Evolutionary conservation across 2,329 filamentous ascomycete genomes (phyloP).

Genomic region (Thyridium curvatum): DNA sequence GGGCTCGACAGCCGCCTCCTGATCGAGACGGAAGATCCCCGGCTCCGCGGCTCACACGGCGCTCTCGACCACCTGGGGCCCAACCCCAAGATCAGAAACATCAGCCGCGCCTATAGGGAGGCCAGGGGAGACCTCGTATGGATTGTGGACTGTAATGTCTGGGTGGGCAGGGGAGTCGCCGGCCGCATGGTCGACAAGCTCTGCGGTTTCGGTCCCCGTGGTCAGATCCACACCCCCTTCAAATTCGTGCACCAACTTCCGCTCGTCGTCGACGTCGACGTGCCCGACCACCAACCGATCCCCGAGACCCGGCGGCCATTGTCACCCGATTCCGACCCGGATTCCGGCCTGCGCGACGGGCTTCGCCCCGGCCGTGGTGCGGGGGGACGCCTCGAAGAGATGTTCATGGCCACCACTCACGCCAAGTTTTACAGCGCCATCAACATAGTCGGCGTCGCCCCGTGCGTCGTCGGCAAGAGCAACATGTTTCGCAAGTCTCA

Average conservation of each 20-base stretch:
- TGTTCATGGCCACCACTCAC: constrained; percentile 89
- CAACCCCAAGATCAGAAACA: constrained; percentile 97
- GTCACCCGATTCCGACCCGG: constrained; percentile 1
- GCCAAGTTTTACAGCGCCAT: constrained; percentile 98
- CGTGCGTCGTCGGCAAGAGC: constrained; percentile 93
- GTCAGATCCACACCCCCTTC: constrained; percentile 43
- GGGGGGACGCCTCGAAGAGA: constrained; percentile 74
- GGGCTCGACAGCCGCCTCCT: constrained; percentile 64
- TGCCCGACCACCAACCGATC: constrained; percentile 22
- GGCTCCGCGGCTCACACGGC: constrained; percentile 53
- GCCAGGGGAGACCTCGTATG: constrained; percentile 84
- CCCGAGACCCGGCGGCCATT: neutral
- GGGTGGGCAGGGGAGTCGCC: constrained; percentile 73
- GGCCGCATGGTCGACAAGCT: constrained; percentile 87
- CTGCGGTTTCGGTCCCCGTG: constrained; percentile 56
- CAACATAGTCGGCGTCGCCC: constrained; percentile 84
- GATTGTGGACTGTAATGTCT: constrained; percentile 96
- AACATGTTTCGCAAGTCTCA: constrained; percentile 97
- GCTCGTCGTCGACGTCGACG: constrained; percentile 67
- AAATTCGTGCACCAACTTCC: constrained; percentile 96
- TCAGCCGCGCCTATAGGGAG: constrained; percentile 88
- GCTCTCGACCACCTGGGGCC: constrained; percentile 64
- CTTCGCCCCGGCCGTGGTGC: too few species aligned
- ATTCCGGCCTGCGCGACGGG: constrained; percentile 50
- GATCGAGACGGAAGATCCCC: constrained; percentile 75